Conservation (phyloP, 805 yeast genomes). For the Candida chilensis region DNA sequence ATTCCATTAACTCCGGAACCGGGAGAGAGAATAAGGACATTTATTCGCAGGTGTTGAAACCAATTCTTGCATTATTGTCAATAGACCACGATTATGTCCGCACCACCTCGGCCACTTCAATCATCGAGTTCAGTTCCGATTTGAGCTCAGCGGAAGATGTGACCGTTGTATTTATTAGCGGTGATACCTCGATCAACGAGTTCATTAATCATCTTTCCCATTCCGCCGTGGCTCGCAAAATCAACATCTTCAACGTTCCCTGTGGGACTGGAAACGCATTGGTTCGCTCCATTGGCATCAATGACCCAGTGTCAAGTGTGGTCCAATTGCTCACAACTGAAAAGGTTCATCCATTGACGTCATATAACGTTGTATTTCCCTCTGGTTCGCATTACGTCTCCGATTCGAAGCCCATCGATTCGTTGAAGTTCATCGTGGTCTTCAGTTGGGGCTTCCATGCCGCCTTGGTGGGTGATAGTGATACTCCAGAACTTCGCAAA, state of each 20-base stretch:
- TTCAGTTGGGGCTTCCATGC: conserved; percentile 86
- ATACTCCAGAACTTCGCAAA: conserved; percentile 54
- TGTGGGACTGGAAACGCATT: conserved; percentile 86
- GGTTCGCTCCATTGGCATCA: conserved; percentile 47
- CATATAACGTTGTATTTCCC: conserved; percentile 23
- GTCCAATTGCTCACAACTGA: conserved; percentile 11
- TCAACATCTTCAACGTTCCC: conserved; percentile 40
- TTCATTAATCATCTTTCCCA: conserved; percentile 44
- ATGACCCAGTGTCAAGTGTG: conserved; percentile 4
- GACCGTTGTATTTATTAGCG: conserved; percentile 61
- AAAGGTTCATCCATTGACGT: conserved; percentile 16
- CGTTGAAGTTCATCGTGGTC: conserved; percentile 47
- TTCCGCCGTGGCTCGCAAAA: conserved; percentile 1
- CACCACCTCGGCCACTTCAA: conserved; percentile 29
- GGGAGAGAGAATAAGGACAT: conserved; percentile 26
- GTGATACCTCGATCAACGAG: conserved; percentile 81
- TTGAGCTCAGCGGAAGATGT: conserved; percentile 12
- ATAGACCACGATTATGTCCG: conserved; percentile 28
- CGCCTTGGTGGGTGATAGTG: conserved; percentile 72
- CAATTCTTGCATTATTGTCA: conserved; percentile 30
- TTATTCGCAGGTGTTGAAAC: conserved; percentile 31
- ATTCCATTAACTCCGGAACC: conserved; percentile 40
- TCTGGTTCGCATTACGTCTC: conserved; percentile 11
- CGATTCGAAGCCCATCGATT: conserved; percentile 6
- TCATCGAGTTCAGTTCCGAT: conserved; percentile 25